Conservation (phyloP, 2,329 filamentous ascomycete species). For the Tolypocladium nubicola region DNA sequence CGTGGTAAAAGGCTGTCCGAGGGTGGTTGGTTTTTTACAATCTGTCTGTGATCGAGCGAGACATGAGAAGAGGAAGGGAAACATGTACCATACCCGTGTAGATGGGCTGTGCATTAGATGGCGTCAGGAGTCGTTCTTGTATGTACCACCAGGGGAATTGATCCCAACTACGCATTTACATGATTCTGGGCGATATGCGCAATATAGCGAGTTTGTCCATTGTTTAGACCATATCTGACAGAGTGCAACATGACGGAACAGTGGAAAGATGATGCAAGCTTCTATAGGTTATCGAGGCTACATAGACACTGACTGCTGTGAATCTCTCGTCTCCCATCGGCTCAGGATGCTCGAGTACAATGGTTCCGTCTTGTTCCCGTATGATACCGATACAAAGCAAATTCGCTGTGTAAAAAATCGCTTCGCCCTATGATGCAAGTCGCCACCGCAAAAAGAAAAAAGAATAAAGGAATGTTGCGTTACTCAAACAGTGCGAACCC, state of each 20-base stretch:
- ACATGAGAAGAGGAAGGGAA: slow-evolving; percentile 5
- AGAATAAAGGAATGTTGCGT: neutral
- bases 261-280: neutral
- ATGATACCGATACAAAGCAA: slow-evolving; percentile 4
- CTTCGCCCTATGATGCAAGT: slow-evolving; percentile 2
- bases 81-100: slow-evolving; percentile 32
- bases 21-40: neutral
- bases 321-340: neutral
- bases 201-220: neutral
- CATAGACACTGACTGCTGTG: neutral
- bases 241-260: neutral
- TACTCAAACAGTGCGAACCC: neutral
- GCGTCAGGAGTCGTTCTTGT: slow-evolving; percentile 28
- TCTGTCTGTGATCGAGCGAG: slow-evolving; percentile 3
- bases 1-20: slow-evolving; percentile 19
- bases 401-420: slow-evolving; percentile 4
- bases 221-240: neutral
- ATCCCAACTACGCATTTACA: slow-evolving; percentile 4
- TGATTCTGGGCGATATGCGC: neutral
- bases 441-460: neutral
- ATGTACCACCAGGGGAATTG: slow-evolving; percentile 17
- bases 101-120: slow-evolving; percentile 34
- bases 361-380: neutral
- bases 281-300: neutral
- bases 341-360: neutral